Percentiles rank a stretch among this genome's conserved stretches.
phyloP scores from a whole-genome alignment of 305 asterid species.

The Fraxinus platypoda region DNA sequence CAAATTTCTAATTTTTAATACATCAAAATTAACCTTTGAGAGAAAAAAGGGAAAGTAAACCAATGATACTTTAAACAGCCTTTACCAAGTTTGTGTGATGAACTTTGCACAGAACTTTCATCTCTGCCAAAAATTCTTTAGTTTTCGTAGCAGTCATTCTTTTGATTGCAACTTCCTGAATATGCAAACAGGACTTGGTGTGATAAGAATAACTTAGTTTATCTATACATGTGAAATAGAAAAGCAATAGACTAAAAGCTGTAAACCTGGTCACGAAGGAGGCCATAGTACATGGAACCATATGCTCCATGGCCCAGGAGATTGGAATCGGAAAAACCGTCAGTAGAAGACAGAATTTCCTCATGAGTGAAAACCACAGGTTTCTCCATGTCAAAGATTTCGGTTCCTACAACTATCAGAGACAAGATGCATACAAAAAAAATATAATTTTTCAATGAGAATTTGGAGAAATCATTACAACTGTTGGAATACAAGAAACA shows the following conservation, averaged over 20 bases:
- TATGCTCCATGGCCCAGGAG: slow-evolving; percentile 94
- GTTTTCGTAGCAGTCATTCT: slow-evolving; percentile 89
- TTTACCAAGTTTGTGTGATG: slow-evolving; percentile 94
- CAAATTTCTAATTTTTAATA: slow-evolving; percentile 11
- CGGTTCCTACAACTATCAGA: slow-evolving; percentile 67
- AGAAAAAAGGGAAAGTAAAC: background rate
- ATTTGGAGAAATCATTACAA: background rate
- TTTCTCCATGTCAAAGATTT: slow-evolving; percentile 85
- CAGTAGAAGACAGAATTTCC: slow-evolving; percentile 70
- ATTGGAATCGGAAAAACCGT: slow-evolving; percentile 88
- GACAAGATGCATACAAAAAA: slow-evolving; percentile 11
- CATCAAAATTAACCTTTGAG: background rate
- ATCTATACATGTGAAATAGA: background rate
- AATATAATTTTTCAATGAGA: background rate
- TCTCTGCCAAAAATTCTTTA: slow-evolving; percentile 82
- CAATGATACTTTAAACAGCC: slow-evolving; percentile 10
- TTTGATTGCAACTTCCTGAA: slow-evolving; percentile 90
- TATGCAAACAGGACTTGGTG: slow-evolving; percentile 7
- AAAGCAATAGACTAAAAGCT: slow-evolving; percentile 21
- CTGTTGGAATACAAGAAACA: background rate
- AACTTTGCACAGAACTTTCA: slow-evolving; percentile 96
- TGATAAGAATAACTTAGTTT: slow-evolving; percentile 15
- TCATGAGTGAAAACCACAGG: slow-evolving; percentile 69
- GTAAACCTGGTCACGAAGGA: slow-evolving; percentile 78
- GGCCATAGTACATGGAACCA: slow-evolving; percentile 83